These are phyloP conservation scores for Termitomyces sp. DNA, from an alignment of 768 basidiomycete species.

Conservation along the genomic window DNA sequence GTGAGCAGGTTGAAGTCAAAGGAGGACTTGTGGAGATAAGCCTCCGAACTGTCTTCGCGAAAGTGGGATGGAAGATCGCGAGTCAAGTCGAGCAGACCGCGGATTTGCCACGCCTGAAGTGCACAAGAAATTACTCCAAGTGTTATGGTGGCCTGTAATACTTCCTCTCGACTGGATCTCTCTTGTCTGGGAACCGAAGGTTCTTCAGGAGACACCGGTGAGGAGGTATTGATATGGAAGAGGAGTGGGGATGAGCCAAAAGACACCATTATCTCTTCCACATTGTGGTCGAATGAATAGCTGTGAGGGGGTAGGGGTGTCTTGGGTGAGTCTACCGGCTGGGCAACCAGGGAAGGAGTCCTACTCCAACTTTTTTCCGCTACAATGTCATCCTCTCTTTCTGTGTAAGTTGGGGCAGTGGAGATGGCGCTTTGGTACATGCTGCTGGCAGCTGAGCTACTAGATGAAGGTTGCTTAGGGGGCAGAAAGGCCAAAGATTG, in stretches of 20 bases:
- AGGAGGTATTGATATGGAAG: conserved; percentile 49
- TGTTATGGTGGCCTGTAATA: conserved; percentile 35
- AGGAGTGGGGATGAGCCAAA: conserved; percentile 61
- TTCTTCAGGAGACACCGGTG: conserved; percentile 15
- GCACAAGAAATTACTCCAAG: conserved; percentile 54
- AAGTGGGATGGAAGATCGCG: conserved; percentile 26
- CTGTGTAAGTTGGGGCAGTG: conserved; percentile 5
- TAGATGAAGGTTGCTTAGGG: conserved; percentile 38
- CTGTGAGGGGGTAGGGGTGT: neutral
- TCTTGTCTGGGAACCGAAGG: conserved; percentile 1
- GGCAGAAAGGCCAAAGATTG: conserved; percentile 69
- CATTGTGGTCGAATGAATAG: conserved; percentile 1
- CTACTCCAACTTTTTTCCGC: neutral
- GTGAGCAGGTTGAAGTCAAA: neutral
- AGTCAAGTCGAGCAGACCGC: conserved; percentile 39
- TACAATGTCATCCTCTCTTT: neutral
- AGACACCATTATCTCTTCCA: conserved; percentile 51
- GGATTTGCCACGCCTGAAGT: conserved; percentile 54
- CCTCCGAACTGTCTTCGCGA: neutral
- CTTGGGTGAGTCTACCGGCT: conserved; percentile 1
- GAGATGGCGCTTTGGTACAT: conserved; percentile 80
- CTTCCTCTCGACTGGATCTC: conserved; percentile 21
- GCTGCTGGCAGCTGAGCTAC: conserved; percentile 53
- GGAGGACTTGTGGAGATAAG: neutral
- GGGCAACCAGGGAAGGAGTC: conserved; percentile 13